Evolutionary conservation across 169 alveolate species (phyloP).

Genomic region (Babesia gibsoni): DNA sequence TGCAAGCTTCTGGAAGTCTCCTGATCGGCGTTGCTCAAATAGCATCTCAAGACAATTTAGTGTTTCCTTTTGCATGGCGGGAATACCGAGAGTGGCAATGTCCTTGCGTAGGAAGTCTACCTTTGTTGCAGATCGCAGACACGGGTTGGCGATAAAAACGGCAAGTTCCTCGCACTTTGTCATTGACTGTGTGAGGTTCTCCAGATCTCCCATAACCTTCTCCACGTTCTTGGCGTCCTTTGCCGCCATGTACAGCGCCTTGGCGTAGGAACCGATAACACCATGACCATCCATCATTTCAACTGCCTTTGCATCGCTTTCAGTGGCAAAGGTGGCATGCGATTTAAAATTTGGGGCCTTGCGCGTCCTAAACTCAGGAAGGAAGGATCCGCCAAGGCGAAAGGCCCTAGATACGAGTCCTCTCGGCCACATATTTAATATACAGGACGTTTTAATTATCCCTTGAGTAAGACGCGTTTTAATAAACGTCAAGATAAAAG

Average conservation of each 20-base stretch:
- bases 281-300: slow-evolving; percentile 55
- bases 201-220: slow-evolving; percentile 50
- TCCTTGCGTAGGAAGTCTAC: slow-evolving; percentile 47
- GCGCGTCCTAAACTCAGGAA: background rate
- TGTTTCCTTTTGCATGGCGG: slow-evolving; percentile 47
- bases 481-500: too few relatives aligned
- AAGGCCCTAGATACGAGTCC: background rate
- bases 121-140: slow-evolving; percentile 44
- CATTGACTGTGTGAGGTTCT: slow-evolving; percentile 20
- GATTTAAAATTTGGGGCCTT: background rate
- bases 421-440: background rate
- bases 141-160: slow-evolving; percentile 40
- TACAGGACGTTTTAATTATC: too few relatives aligned
- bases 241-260: slow-evolving; percentile 56
- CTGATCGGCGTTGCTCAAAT: slow-evolving; percentile 52
- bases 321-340: slow-evolving; percentile 1
- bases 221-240: slow-evolving; percentile 39
- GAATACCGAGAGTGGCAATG: slow-evolving; percentile 20
- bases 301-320: slow-evolving; percentile 1
- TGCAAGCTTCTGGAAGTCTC: slow-evolving; percentile 26
- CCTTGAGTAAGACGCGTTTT: too few relatives aligned
- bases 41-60: slow-evolving; percentile 49
- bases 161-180: slow-evolving; percentile 34
- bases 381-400: background rate
- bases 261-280: slow-evolving; percentile 65